These are phyloP conservation scores for Acmispon strigosus DNA, from an alignment of 306 rosid species.

Conservation along the genomic window DNA sequence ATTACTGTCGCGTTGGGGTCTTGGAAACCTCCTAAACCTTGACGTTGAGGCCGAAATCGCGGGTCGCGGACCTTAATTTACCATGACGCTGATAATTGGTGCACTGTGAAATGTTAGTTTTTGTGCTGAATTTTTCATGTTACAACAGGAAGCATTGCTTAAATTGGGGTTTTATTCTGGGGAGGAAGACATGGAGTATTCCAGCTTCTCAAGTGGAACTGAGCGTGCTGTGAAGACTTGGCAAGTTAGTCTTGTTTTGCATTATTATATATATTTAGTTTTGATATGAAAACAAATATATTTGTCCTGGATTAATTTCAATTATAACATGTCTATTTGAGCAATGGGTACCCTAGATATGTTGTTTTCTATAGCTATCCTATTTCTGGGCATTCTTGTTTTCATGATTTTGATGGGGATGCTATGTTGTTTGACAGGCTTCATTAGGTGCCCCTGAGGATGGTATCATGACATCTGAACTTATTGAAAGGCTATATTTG, in stretches of 20 bases:
- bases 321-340: not conserved
- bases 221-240: conserved; percentile 96
- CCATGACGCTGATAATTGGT: not conserved
- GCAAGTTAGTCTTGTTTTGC: conserved; percentile 63
- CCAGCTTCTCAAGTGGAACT: conserved; percentile 78
- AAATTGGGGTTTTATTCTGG: conserved; percentile 85
- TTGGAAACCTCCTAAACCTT: too few species aligned
- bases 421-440: conserved; percentile 39
- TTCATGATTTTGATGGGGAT: conserved; percentile 3
- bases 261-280: not conserved
- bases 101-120: not conserved
- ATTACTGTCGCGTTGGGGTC: too few species aligned
- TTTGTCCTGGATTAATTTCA: not conserved
- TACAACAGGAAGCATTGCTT: conserved; percentile 65
- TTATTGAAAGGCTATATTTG: conserved; percentile 52
- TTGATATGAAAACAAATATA: not conserved
- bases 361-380: not conserved
- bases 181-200: conserved; percentile 85
- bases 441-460: conserved; percentile 60
- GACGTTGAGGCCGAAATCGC: too few species aligned
- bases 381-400: not conserved
- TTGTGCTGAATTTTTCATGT: not conserved
- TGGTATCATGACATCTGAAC: conserved; percentile 79
- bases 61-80: too few species aligned
- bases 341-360: not conserved